Conservation (phyloP, 2,329 filamentous ascomycete species). For the Aspergillus niger region DNA sequence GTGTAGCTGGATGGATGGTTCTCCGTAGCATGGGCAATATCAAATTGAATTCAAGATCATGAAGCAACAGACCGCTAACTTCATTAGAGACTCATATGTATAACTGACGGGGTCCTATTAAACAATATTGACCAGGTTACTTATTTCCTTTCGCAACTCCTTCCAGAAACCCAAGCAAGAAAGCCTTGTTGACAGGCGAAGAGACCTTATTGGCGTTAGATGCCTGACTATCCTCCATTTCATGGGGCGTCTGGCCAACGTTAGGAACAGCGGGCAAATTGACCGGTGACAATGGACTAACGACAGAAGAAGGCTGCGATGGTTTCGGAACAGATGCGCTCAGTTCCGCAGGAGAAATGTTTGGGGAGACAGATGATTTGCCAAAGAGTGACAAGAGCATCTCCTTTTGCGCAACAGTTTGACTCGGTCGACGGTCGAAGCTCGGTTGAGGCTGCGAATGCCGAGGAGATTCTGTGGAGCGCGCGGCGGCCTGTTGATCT, state of each 20-base stretch:
- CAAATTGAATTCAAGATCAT: neutral
- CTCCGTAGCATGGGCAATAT: neutral
- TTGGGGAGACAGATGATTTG: conserved; percentile 41
- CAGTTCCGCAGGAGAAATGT: conserved; percentile 23
- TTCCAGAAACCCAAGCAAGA: conserved; percentile 74
- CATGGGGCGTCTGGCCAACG: conserved; percentile 24
- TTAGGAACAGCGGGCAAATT: conserved; percentile 23
- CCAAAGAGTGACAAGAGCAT: conserved; percentile 65
- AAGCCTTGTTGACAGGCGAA: conserved; percentile 71
- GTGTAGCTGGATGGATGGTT: neutral
- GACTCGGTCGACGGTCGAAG: conserved; percentile 43
- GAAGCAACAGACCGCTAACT: neutral
- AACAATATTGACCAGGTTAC: conserved; percentile 19
- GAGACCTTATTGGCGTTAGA: conserved; percentile 50
- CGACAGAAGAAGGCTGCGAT: conserved; percentile 26
- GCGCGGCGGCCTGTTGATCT: conserved; percentile 14
- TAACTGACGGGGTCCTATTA: neutral
- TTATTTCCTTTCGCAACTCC: conserved; percentile 50
- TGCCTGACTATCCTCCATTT: conserved; percentile 47
- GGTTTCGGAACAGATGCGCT: conserved; percentile 22
- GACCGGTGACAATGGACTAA: conserved; percentile 35
- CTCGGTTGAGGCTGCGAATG: conserved; percentile 26
- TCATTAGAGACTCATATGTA: neutral
- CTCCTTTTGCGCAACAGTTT: conserved; percentile 51
- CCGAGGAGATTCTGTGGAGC: conserved; percentile 7